Base-by-base conservation (phyloP, 192 early-diverging fungal genomes). In the Irineochytrium annulatum region DNA sequence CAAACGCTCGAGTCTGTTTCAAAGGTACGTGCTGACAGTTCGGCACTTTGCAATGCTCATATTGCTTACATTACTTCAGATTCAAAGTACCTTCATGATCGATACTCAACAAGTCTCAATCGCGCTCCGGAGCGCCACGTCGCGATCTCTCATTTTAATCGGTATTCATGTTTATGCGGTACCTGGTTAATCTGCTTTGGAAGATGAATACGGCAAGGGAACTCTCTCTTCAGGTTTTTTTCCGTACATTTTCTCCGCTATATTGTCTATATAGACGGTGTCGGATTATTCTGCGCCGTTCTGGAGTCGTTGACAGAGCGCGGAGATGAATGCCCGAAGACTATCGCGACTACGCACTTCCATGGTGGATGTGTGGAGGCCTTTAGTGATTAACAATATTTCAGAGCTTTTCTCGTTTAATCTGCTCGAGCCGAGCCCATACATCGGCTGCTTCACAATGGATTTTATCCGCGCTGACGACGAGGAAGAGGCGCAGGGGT, bases 161-260 rank as follows among this genome's bases (percentile, higher is more conserved):
- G 63, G 63, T 65, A 37, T 55, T 17, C 11, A n/a, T 57, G 11
- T 0, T 0, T 1, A 3, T n/a, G 13, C 32, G 26, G 26, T 4
- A 16, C 20, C 14, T 54, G 29, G 11, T 19, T 13, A 28, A 35
- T 41, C 54, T 19, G 5, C n/a, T 16, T 46, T n/a, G 13, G 5
- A n/a, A 65, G 90, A 92, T 68, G 90, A 92, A 63, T 92, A 90
- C 73, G 89, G 89, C n/a, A 92, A 92, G 55, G 87, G 87, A 17
- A 89, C 87, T 0, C 62, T 55, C n/a, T 54, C 77, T 1, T 62
- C 72, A 17, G 80, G 81, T 84, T 67, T n/a, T n/a, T n/a, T n/a
- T n/a, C n/a, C n/a, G 27, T 14, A 37, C 0, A 8, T 6, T n/a
- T n/a, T n/a, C n/a, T n/a, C n/a, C n/a, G n/a, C n/a, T n/a, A n/a